Conservation (phyloP, 495 filamentous ascomycete species). For the Lineolata rhizophorae region DNA sequence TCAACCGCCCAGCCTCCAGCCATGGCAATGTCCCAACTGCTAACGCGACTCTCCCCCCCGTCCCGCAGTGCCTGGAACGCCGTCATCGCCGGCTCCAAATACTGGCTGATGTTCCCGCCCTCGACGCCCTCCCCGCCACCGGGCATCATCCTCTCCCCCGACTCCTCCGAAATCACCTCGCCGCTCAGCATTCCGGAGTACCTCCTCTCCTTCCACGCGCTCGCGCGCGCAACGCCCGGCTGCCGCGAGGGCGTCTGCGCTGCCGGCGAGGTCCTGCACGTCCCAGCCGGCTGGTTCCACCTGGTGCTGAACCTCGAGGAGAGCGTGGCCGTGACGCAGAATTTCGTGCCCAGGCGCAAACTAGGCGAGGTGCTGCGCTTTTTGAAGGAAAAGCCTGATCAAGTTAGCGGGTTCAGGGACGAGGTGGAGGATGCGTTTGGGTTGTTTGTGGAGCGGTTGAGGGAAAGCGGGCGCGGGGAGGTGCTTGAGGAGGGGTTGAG, state of each 20-base stretch:
- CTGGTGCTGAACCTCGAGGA: constrained; percentile 73
- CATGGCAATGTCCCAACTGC: too few species aligned
- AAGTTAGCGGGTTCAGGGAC: constrained; percentile 67
- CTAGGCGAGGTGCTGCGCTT: constrained; percentile 60
- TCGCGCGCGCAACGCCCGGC: constrained; percentile 53
- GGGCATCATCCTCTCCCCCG: constrained; percentile 76
- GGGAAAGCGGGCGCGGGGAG: constrained; percentile 35
- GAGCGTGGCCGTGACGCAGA: constrained; percentile 82
- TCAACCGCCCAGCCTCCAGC: too few species aligned
- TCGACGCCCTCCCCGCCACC: constrained; percentile 44
- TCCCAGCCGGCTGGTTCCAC: constrained; percentile 93
- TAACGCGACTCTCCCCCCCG: constrained; percentile 19
- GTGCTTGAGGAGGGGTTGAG: constrained; percentile 39
- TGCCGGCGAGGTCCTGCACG: constrained; percentile 79
- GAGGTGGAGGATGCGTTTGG: constrained; percentile 52
- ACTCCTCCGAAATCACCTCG: constrained; percentile 85
- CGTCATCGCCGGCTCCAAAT: constrained; percentile 75
- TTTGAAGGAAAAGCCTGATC: constrained; percentile 56
- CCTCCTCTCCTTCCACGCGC: constrained; percentile 76
- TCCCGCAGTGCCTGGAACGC: constrained; percentile 98
- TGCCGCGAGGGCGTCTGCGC: constrained; percentile 75
- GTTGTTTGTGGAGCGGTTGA: constrained; percentile 52
- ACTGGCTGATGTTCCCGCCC: constrained; percentile 92
- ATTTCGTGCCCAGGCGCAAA: constrained; percentile 71
- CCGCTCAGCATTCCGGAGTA: constrained; percentile 93